Evolutionary conservation across 495 filamentous ascomycete species (phyloP), one percentile per base, ranked within the genome.

Genomic region (Neurospora sp.): DNA sequence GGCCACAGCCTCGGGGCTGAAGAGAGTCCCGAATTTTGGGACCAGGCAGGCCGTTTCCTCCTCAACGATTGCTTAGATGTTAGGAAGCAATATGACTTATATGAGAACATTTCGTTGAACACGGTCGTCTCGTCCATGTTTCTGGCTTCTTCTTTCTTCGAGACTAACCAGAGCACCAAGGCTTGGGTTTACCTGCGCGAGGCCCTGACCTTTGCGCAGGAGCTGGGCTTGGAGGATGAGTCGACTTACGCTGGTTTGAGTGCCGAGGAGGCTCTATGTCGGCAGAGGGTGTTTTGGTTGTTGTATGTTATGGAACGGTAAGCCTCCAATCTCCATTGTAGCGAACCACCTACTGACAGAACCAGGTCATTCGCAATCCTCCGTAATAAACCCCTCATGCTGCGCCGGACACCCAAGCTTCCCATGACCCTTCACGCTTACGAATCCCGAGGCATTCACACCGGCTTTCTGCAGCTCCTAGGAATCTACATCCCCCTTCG

Each of bases 101-200:
- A 79, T 9, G 77, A 81, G 35, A 78, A 82, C 38, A 73, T 76
- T 61, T 75, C 79, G 1, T 69, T 81, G 11, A 73, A 72, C 16
- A 78, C 79, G 35, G 75, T 82, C 40, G 77, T 81, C 16, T 78
- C 80, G 16, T 82, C 81, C 11, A 81, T 81, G 74, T 79, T 78
- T 69, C 71, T 82, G 44, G 77, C 75, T 6, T 79, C 77, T 20
- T 79, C 80, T 0, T 81, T 79, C 69, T 81, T 82, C 71, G 81
- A 82, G 73, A 77, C 81, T 11, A 79, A 79, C 42, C 74, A 81
- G 40, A 72, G 72, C 41, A 69, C 74, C 20, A 82, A 82, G 68
- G 79, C 87, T 9, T 91, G 89, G 88, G 86, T 87, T 69, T 90
- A 91, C 74, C 78, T 91, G n/a, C 84, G 88, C 44, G 89, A 92